Base-by-base conservation (phyloP, 345 rosid genomes). In the Dovyalis caffra region DNA sequence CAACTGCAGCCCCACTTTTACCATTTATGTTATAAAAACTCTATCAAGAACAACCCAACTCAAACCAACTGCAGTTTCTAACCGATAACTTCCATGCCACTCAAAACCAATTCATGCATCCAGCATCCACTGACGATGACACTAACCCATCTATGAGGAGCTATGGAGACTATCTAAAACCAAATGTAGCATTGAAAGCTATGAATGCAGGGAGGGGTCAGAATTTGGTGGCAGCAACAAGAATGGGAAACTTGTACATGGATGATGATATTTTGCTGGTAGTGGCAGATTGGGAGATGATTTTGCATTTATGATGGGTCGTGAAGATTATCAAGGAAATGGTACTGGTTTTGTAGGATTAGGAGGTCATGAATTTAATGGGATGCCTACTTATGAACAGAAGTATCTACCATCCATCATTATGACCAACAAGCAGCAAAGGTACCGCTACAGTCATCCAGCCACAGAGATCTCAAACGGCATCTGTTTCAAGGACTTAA, bases 91-190 rank as follows among this genome's bases (percentile, higher is more conserved):
- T 49, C 18, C 20, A 77, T 76, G 62, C 34, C 26, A 3, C 66
- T 65, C 29, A 73, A 65, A 62, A 58, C 66, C 79, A 72, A 61
- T 37, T 77, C 66, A 72, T 43, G 53, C 72, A 72, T 69, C 87
- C 88, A 61, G 34, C 68, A 72, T 66, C 18, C 74, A 64, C 61
- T 34, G 75, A 70, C 66, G 61, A 66, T 60, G 78, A 69, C 28
- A 66, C 45, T 34, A 77, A 74, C n/a, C n/a, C n/a, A n/a, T n/a
- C n/a, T 67, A 73, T 4, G 0, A 68, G 75, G 74, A 26, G 25
- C 62, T 37, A 49, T 3, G 69, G 65, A 26, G 80, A 69, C 67
- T 78, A 43, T 25, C 51, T 79, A 14, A 68, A 34, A 72, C 74
- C 68, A 23, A 73, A 75, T 31, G 51, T 70, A 8, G 49, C 40